Percentiles rank a stretch among this genome's conserved stretches.
Evolutionary conservation across 1,284 basidiomycete species (phyloP).

Genomic region (Neolentinus lepideus): DNA sequence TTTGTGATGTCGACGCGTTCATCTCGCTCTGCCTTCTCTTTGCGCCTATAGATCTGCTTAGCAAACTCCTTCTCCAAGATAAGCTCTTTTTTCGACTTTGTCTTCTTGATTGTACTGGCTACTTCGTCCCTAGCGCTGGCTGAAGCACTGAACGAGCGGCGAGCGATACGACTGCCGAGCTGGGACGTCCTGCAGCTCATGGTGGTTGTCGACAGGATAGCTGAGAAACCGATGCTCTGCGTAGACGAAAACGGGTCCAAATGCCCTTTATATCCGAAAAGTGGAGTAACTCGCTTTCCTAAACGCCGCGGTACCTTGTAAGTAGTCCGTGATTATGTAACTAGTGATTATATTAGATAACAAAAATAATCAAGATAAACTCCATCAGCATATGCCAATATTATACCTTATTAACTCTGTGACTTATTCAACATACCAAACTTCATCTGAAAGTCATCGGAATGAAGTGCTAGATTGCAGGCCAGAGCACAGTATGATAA

Average conservation of each 20-base stretch:
- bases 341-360: too few relatives aligned
- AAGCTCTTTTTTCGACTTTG: background rate
- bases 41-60: constrained; percentile 12
- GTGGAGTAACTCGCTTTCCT: too few relatives aligned
- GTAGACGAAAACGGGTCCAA: background rate
- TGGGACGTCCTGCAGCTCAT: background rate
- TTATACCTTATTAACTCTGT: too few relatives aligned
- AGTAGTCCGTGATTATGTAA: too few relatives aligned
- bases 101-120: background rate
- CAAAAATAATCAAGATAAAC: too few relatives aligned
- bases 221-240: too few relatives aligned
- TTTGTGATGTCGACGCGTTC: constrained; percentile 33
- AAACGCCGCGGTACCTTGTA: too few relatives aligned
- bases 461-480: too few relatives aligned
- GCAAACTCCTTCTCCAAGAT: constrained; percentile 2
- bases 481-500: too few relatives aligned
- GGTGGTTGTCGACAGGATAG: background rate
- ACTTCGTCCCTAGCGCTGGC: background rate
- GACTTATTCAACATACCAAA: too few relatives aligned
- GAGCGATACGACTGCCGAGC: background rate
- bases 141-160: background rate
- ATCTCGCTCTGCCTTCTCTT: constrained; percentile 33
- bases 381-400: too few relatives aligned
- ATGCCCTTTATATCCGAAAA: background rate
- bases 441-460: too few relatives aligned